Percentiles rank a stretch among this genome's conserved stretches.
Conservation (phyloP, 306 rosid genomes). For the Inga oerstediana region DNA sequence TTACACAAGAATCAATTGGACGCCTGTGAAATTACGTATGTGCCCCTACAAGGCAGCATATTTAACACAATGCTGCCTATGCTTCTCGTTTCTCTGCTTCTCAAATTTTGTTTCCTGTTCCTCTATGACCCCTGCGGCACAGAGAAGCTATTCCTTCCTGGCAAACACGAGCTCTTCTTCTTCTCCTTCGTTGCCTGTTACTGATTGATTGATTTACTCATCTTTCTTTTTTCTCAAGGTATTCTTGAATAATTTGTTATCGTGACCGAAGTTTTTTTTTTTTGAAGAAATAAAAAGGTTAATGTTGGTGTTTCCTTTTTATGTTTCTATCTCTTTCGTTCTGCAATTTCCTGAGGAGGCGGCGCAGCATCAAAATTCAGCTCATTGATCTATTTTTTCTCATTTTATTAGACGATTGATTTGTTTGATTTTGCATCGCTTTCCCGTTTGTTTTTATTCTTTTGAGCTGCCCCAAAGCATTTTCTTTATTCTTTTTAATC, state of each 20-base stretch:
- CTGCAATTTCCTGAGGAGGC: not conserved
- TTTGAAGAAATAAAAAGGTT: not conserved
- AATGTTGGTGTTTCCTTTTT: not conserved
- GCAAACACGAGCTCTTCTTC: slow-evolving; percentile 28
- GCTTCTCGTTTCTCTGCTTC: not conserved
- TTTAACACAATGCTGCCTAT: not conserved
- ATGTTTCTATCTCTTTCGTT: slow-evolving; percentile 16
- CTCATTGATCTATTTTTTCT: slow-evolving; percentile 29
- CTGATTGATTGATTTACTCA: not conserved
- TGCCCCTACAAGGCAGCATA: slow-evolving; percentile 38
- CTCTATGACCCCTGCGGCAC: slow-evolving; percentile 5
- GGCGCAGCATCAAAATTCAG: slow-evolving; percentile 21
- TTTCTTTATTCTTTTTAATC: not conserved
- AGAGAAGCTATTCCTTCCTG: slow-evolving; percentile 8
- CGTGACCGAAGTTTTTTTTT: not conserved
- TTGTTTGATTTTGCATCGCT: not conserved
- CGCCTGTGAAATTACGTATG: slow-evolving; percentile 6
- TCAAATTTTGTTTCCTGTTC: not conserved
- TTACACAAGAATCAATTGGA: slow-evolving; percentile 4
- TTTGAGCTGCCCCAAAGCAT: slow-evolving; percentile 39
- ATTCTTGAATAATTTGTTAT: slow-evolving; percentile 3
- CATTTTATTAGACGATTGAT: slow-evolving; percentile 23
- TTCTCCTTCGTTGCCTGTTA: not conserved
- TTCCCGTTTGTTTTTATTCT: not conserved
- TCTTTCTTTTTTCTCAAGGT: slow-evolving; percentile 35